A percentile compares a stretch with the other conserved stretches of the same genome.
These are phyloP conservation scores for Penicillium crustosum DNA, from an alignment of 2,329 filamentous ascomycete species.

Conservation along the genomic window DNA sequence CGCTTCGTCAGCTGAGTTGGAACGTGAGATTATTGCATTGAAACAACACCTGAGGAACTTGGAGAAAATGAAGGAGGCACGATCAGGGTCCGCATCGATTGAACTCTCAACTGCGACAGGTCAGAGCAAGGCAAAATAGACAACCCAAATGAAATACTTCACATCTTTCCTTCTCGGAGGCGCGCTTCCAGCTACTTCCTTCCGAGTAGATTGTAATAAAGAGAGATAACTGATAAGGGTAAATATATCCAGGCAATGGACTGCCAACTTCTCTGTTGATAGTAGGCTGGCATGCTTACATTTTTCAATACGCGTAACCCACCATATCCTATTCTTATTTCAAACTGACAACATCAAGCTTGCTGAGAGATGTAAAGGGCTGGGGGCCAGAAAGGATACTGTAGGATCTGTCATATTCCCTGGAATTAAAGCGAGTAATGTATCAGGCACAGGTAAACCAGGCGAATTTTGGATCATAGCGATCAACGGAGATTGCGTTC, in stretches of 20 bases:
- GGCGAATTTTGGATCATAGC: not conserved
- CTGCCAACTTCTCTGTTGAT: too few species aligned
- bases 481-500: not conserved
- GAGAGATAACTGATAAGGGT: not conserved
- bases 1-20: conserved; percentile 29
- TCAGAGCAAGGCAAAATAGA: not conserved
- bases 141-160: not conserved
- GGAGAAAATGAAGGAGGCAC: conserved; percentile 12
- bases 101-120: not conserved
- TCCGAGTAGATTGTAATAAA: too few species aligned
- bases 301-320: too few species aligned
- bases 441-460: not conserved
- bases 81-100: not conserved
- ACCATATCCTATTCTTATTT: too few species aligned
- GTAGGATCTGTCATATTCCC: not conserved
- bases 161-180: not conserved
- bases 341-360: not conserved
- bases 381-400: not conserved
- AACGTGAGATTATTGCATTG: conserved; percentile 30
- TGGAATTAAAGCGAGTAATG: not conserved
- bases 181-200: not conserved
- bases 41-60: conserved; percentile 16
- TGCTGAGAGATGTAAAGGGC: not conserved
- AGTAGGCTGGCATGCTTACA: too few species aligned
- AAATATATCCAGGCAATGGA: not conserved